A percentile compares a stretch with the other conserved stretches of the same genome.
Conservation (phyloP, 345 rosid genomes). For the Linum usitatissimum region DNA sequence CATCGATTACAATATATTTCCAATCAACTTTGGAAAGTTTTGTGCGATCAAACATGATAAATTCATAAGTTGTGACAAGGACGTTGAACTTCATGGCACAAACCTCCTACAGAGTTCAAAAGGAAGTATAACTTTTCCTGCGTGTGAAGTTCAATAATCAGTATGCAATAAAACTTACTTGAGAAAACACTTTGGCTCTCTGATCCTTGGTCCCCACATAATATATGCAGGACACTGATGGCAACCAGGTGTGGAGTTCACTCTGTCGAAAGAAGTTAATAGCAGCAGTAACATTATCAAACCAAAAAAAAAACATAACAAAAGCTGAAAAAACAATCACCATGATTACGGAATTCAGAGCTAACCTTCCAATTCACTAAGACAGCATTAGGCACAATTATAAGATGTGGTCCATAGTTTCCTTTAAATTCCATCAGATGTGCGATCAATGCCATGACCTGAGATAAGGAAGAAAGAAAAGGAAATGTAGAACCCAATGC, state of each 20-base stretch:
- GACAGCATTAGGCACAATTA: constrained; percentile 98
- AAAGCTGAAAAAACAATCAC: neutral
- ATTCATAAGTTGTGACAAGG: constrained; percentile 96
- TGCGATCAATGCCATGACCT: constrained; percentile 99
- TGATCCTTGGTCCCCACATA: constrained; percentile 96
- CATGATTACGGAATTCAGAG: constrained; percentile 9
- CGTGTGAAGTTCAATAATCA: neutral
- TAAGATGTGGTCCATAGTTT: constrained; percentile 99
- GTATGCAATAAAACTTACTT: constrained; percentile 33
- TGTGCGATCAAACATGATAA: constrained; percentile 95
- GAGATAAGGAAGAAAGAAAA: constrained; percentile 14
- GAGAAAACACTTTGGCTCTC: constrained; percentile 87
- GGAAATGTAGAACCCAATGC: neutral
- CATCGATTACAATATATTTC: constrained; percentile 97
- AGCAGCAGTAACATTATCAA: constrained; percentile 12
- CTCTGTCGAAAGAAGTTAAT: constrained; percentile 47
- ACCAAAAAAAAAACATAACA: constrained; percentile 5
- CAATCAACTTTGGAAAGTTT: constrained; percentile 97
- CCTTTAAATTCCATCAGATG: constrained; percentile 99
- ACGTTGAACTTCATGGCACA: constrained; percentile 93
- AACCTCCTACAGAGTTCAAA: constrained; percentile 56
- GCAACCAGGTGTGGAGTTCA: constrained; percentile 93
- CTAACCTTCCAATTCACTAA: constrained; percentile 98
- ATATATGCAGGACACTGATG: constrained; percentile 88
- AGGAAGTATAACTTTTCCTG: constrained; percentile 16